phyloP scores from a whole-genome alignment of 768 basidiomycete genomes.

The Antrodiella citrinella region DNA sequence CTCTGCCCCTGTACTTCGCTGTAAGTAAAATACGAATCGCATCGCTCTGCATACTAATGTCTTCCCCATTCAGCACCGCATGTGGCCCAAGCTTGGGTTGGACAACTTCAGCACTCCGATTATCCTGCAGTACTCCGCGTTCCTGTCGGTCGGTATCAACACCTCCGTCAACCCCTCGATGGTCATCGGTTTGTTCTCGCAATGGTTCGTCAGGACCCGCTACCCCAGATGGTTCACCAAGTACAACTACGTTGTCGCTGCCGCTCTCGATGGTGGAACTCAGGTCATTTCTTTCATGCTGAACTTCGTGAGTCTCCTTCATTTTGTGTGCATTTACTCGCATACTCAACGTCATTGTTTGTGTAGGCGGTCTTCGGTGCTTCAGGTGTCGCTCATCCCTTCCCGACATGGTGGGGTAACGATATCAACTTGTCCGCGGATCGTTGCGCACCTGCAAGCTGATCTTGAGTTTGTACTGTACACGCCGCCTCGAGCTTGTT shows the following conservation, averaged over 20 bases:
- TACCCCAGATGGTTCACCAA: slow-evolving; percentile 33
- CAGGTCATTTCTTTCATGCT: slow-evolving; percentile 29
- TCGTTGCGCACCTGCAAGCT: slow-evolving; percentile 16
- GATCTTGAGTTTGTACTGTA: too few relatives aligned
- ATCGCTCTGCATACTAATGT: background rate
- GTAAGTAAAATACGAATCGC: slow-evolving; percentile 10
- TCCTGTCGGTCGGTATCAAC: slow-evolving; percentile 50
- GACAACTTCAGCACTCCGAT: slow-evolving; percentile 45
- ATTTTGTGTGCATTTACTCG: background rate
- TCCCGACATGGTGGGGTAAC: slow-evolving; percentile 23
- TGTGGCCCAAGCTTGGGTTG: slow-evolving; percentile 39
- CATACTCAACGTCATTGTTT: slow-evolving; percentile 1
- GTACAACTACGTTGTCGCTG: slow-evolving; percentile 26
- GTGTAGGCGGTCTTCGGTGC: slow-evolving; percentile 21
- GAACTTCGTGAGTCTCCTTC: slow-evolving; percentile 17
- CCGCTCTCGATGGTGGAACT: slow-evolving; percentile 32
- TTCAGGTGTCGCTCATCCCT: slow-evolving; percentile 18
- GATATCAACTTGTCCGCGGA: slow-evolving; percentile 19
- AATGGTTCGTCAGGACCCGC: slow-evolving; percentile 33
- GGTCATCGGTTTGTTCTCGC: slow-evolving; percentile 37
- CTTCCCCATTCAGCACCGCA: slow-evolving; percentile 22
- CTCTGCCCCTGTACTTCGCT: slow-evolving; percentile 47
- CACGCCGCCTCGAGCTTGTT: too few relatives aligned
- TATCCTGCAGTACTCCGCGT: slow-evolving; percentile 30
- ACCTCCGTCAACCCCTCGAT: slow-evolving; percentile 35